Percentiles rank a stretch among this genome's conserved stretches.
Conservation (phyloP, 306 rosid species). For the Herpetospermum pedunculosum region DNA sequence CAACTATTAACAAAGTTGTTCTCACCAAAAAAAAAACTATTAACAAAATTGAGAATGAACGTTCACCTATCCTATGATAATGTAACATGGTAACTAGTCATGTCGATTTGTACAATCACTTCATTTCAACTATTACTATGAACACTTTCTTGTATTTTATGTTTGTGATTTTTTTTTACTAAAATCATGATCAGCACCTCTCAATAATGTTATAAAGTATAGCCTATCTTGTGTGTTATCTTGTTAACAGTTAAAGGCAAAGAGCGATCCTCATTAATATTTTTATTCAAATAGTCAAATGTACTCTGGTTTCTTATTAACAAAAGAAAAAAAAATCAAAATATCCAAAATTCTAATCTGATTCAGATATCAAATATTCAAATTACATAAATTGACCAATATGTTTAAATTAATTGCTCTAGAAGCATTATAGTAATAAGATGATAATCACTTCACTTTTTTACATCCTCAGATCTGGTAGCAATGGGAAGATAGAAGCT, state of each 20-base stretch:
- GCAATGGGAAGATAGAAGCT: conserved; percentile 37
- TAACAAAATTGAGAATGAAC: neutral
- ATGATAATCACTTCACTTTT: conserved; percentile 6
- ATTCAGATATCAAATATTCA: neutral
- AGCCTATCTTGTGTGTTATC: neutral
- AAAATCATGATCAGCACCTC: neutral
- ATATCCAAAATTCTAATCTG: neutral
- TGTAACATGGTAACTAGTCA: neutral
- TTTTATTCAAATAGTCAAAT: neutral
- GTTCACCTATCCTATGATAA: neutral
- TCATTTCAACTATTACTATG: neutral
- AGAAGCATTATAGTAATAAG: neutral
- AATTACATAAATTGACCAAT: neutral
- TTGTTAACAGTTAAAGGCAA: neutral
- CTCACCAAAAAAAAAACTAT: too few relatives aligned
- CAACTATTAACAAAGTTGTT: neutral
- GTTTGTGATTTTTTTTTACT: neutral
- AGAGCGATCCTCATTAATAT: neutral
- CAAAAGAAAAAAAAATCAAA: neutral
- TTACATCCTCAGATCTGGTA: conserved; percentile 37
- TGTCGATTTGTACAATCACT: neutral
- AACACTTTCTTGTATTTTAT: neutral
- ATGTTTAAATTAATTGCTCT: neutral
- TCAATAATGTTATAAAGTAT: neutral
- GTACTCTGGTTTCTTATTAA: neutral